Base-by-base conservation (phyloP, 345 rosid genomes). In the Citrus medica region DNA sequence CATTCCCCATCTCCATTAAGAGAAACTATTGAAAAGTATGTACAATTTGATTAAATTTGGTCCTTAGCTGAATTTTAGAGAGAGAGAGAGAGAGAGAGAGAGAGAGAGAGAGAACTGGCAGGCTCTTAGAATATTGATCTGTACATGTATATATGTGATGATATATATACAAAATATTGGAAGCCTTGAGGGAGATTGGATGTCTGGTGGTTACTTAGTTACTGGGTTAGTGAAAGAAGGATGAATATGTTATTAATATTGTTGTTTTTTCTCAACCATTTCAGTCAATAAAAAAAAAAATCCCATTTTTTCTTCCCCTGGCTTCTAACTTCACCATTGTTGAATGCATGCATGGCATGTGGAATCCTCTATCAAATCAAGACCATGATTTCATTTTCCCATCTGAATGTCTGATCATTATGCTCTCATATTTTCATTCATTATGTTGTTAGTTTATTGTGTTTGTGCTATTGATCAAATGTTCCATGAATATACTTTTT, bases 101-200 rank as follows among this genome's bases (percentile, higher is more conserved):
- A 42, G 74, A 79, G 40, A 81, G 83, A 74, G 82, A 70, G 78
- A 76, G 67, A 74, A 80, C 74, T 79, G 82, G 86, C 84, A 42
- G 83, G 85, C 85, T 79, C 86, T 84, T 78, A 79, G 87, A 77
- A 32, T 84, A 82, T 80, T 46, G 84, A 79, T 79, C 46, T 83
- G 89, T 87, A 87, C 83, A 82, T 90, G 86, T 87, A 82, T 80
- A 88, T 83, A 83, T 81, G 89, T 86, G 85, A 82, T 82, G 83
- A 86, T 84, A 83, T 85, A 87, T 90, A 87, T 90, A 87, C 88
- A 80, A 82, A 81, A 21, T 79, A 79, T 79, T 79, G 85, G 88
- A 80, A 76, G 86, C 83, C 83, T 71, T 73, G 81, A 67, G 88
- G 85, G 87, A 84, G 77, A 76, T 79, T 80, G 85, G 86, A 79